Conservation (phyloP, 129 eudicot species). For the Arctium lappa region DNA sequence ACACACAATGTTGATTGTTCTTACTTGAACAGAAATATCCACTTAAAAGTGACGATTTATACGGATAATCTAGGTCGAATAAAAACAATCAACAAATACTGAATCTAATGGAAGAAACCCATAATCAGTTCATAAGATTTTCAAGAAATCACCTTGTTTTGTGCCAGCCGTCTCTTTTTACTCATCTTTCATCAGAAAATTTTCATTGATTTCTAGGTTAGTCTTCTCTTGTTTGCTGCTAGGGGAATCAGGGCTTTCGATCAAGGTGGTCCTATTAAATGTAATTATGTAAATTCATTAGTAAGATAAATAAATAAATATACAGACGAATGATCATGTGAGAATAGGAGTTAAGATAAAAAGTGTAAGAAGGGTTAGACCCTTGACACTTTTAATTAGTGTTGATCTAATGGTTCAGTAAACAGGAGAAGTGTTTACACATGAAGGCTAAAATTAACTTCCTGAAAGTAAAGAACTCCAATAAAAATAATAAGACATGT, state of each 20-base stretch:
- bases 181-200: background rate
- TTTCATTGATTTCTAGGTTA: background rate
- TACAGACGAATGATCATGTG: no score
- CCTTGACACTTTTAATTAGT: no score
- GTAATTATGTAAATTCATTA: background rate
- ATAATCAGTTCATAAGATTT: background rate
- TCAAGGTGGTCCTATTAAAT: background rate
- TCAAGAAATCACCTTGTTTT: background rate
- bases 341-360: no score
- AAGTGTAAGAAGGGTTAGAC: no score
- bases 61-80: background rate
- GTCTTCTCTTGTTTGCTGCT: background rate
- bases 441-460: no score
- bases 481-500: no score
- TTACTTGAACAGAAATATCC: background rate
- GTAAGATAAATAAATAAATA: background rate
- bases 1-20: background rate
- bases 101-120: background rate
- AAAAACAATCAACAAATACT: background rate
- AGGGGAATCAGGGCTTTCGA: background rate
- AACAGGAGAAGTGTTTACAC: no score
- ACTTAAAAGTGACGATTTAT: background rate
- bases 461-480: no score
- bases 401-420: no score
- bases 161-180: background rate